These are phyloP conservation scores for Akanthomyces lecanii DNA, from an alignment of 2,329 filamentous ascomycete genomes.

Conservation along the genomic window DNA sequence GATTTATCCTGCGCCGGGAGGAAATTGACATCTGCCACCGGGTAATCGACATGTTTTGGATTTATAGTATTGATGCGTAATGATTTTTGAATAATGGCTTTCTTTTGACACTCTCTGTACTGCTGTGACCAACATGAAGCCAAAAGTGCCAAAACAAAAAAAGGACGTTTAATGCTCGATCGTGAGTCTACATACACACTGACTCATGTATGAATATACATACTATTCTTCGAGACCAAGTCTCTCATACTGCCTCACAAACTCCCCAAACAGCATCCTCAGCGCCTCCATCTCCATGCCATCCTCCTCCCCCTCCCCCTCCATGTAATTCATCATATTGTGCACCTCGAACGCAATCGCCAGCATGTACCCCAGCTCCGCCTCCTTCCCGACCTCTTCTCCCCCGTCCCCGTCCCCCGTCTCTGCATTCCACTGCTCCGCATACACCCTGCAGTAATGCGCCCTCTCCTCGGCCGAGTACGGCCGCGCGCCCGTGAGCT, in stretches of 20 bases:
- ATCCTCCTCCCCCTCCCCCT: conserved; percentile 12
- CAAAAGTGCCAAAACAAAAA: no score
- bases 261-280: conserved; percentile 18
- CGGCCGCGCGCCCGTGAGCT: conserved; percentile 16
- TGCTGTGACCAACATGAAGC: no score
- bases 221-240: neutral
- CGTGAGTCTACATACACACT: no score
- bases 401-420: conserved; percentile 18
- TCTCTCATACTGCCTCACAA: conserved; percentile 13
- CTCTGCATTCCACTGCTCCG: conserved; percentile 15
- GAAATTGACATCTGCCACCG: neutral
- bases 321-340: conserved; percentile 20
- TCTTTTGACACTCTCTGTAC: neutral
- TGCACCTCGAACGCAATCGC: conserved; percentile 22
- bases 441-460: conserved; percentile 19
- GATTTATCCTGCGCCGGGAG: neutral
- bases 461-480: conserved; percentile 17
- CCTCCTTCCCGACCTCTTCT: conserved; percentile 17
- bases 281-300: conserved; percentile 16
- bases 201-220: no score
- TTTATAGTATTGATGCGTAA: neutral
- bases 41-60: neutral
- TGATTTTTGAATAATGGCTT: conserved; percentile 1
- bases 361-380: conserved; percentile 19
- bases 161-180: no score